Base-by-base conservation (phyloP, 2,329 filamentous ascomycete species). In the Fusarium buharicum region DNA sequence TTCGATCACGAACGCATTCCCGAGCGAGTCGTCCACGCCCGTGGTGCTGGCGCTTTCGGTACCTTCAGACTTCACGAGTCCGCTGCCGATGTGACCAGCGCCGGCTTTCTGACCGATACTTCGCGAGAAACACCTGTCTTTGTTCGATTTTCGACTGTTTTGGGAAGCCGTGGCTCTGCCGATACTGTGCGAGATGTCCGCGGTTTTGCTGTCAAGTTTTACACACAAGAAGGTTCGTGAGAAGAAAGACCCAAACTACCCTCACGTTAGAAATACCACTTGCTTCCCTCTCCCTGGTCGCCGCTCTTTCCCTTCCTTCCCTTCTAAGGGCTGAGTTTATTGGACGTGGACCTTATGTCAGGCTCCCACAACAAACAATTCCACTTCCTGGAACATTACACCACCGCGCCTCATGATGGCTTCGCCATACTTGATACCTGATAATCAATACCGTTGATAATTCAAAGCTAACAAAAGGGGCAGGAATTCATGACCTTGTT, bases 111-210 rank as follows among this genome's bases (percentile, higher is more conserved):
- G 4, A 78, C 74, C 0, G 76, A 79, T 3, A 77, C 78, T 0
- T 83, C 82, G 11, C 87, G 90, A 65, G 74, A 88, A 66, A 78
- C 73, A 0, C 73, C 73, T 0, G 47, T 75, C 0, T 75, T 75
- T 10, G 13, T 75, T 14, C 87, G 91, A 1, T 93, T 95, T 74
- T 94, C 90, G 0, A 94, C 91, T 0, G 91, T 92, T 0, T 81
- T 91, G 2, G 90, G 90, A 7, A 91, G 86, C 71, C 83, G 87
- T 30, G 91, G 91, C 12, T 91, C 88, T 47, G 89, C 90, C 6
- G 91, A 95, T 72, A 93, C 90, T 0, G 91, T 93, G 1, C 85
- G 91, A n/a, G 91, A 95, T 78, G 89, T 93, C 3, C 86, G 90
- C 33, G 91, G 91, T 1, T 95, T 94, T 62, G 90, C 91, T 0